phyloP scores from a whole-genome alignment of 208 protist species.

The Angomonas desouzai region DNA sequence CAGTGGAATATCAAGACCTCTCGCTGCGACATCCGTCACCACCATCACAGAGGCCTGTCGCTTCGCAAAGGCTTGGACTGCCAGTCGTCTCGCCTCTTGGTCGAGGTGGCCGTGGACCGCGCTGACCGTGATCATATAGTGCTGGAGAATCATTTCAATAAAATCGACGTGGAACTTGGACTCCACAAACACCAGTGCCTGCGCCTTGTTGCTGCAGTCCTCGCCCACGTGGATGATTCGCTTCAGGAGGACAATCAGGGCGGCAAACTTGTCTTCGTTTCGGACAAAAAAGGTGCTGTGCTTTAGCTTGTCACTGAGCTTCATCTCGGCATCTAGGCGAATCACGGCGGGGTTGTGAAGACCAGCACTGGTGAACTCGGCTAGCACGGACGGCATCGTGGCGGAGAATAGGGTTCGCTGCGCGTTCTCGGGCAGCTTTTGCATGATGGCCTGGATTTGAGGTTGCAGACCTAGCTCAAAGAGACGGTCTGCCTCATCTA shows the following conservation, averaged over 20 bases:
- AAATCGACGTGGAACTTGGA: slow-evolving; percentile 98
- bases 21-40: slow-evolving; percentile 99
- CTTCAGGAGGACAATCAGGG: slow-evolving; percentile 93
- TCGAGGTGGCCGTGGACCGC: slow-evolving; percentile 98
- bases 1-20: slow-evolving; percentile 98
- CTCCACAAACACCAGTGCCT: slow-evolving; percentile 97
- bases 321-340: slow-evolving; percentile 96
- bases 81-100: slow-evolving; percentile 93
- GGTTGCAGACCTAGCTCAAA: slow-evolving; percentile 98
- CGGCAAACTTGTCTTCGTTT: slow-evolving; percentile 94
- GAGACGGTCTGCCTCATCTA: slow-evolving; percentile 99
- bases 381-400: slow-evolving; percentile 96
- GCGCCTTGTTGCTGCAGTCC: slow-evolving; percentile 35
- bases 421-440: slow-evolving; percentile 88
- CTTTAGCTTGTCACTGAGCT: slow-evolving; percentile 94
- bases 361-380: slow-evolving; percentile 97
- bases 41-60: slow-evolving; percentile 92
- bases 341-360: slow-evolving; percentile 97
- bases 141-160: slow-evolving; percentile 89
- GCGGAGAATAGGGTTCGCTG: slow-evolving; percentile 98
- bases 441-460: slow-evolving; percentile 96
- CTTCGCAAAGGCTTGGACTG: slow-evolving; percentile 92
- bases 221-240: slow-evolving; percentile 76
- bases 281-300: slow-evolving; percentile 93
- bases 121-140: slow-evolving; percentile 61